Base-by-base conservation (phyloP, 73 alveolate genomes). In the Blepharisma stoltei region DNA sequence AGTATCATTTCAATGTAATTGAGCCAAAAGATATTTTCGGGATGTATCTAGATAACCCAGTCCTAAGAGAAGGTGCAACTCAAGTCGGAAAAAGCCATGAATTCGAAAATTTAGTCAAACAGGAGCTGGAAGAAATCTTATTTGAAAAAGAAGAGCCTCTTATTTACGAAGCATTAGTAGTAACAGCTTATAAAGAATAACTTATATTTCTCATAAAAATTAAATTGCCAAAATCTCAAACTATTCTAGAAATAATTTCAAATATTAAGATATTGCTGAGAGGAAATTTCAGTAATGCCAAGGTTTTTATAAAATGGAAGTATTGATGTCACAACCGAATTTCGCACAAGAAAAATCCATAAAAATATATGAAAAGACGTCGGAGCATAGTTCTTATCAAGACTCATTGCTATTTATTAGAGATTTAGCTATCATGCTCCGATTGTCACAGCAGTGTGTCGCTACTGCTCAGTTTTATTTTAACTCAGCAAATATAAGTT, bases 71-170 rank as follows among this genome's bases (percentile, higher is more conserved):
- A 60, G 73, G 23, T 8, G 73, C 73, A 14, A 60, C 14, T 2
- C 18, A n/a, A 14, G 18, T 18, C 0, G 73, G 73, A 18, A 60
- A 60, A 38, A 60, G 46, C 38, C 14, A 60, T 2, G 46, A 60
- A 60, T 38, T 60, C 23, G 73, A 60, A 60, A 60, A 25, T 18
- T n/a, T 60, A 38, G 23, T 60, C 23, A n/a, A 25, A 20, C 46
- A 60, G 2, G 73, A 60, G 23, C 73, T 60, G 14, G 38, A 20
- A 14, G 23, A 60, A 14, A 60, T 60, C 14, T 20, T 60, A 20
- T n/a, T 14, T 14, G 73, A 14, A 14, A 60, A 60, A 60, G 48
- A 60, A 25, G 73, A 60, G 23, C 73, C 73, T 60, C 45, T 60
- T 14, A 60, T 25, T 14, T 60, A 14, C 5, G 73, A 60, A 38